Conservation (phyloP, 2,329 filamentous ascomycete genomes). For the Mycocentrospora acerina region DNA sequence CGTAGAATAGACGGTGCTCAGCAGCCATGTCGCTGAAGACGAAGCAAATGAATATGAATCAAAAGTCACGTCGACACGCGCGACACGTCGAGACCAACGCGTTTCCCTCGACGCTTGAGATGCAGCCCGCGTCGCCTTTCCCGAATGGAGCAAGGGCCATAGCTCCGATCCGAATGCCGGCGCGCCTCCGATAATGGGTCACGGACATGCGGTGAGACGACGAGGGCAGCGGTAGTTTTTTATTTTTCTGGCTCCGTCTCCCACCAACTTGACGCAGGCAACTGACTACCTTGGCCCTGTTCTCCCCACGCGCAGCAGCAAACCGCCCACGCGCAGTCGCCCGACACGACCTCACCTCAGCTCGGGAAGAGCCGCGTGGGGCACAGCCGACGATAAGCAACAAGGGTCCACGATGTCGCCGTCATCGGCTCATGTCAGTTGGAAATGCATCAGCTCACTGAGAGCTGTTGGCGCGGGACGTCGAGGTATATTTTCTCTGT, state of each 20-base stretch:
- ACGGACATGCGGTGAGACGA: slow-evolving; percentile 16
- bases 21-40: slow-evolving; percentile 14
- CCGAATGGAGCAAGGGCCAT: slow-evolving; percentile 6
- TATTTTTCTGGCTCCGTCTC: slow-evolving; percentile 1
- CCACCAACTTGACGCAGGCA: too few species aligned
- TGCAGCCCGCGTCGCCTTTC: slow-evolving; percentile 9
- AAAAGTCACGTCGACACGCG: too few species aligned
- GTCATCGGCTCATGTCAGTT: slow-evolving; percentile 34
- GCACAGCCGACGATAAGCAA: slow-evolving; percentile 27
- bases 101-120: too few species aligned
- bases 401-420: slow-evolving; percentile 33
- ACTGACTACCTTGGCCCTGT: background rate
- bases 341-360: background rate
- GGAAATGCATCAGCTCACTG: slow-evolving; percentile 13
- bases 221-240: slow-evolving; percentile 2
- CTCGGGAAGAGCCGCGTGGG: slow-evolving; percentile 10
- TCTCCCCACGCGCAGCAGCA: too few species aligned
- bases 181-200: background rate
- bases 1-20: slow-evolving; percentile 27
- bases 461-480: slow-evolving; percentile 13
- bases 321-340: slow-evolving; percentile 10
- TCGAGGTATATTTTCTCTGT: slow-evolving; percentile 28
- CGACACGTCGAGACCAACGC: too few species aligned
- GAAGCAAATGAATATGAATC: slow-evolving; percentile 1
- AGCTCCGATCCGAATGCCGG: slow-evolving; percentile 6